Base-by-base conservation (phyloP, 2,329 filamentous ascomycete species). In the Xylaria sp. region DNA sequence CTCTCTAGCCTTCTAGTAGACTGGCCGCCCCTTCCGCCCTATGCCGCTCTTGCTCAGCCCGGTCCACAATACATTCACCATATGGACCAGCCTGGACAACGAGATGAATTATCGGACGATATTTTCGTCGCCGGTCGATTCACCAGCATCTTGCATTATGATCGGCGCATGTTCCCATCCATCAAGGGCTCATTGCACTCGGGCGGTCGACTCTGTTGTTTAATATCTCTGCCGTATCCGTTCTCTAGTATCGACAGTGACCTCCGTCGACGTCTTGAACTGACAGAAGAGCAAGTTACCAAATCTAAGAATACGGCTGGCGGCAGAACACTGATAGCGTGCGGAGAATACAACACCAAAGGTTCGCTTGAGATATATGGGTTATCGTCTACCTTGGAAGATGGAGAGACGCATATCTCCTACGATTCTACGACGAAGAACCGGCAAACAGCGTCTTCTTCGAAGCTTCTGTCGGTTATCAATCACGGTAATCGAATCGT, bases 81-180 rank as follows among this genome's bases (percentile, higher is more conserved):
- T 73, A 81, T 94, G 28, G 89, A 89, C 14, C 81, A 79, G 8
- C 78, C 85, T 1, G 84, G 83, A 0, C 76, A 79, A 8, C 75
- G 75, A 9, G 78, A 79, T 51, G 82, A 86, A 65, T 81, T 88
- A 17, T 90, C 92, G 52, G 85, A 90, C 62, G 90, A 95, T 31
- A 95, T 98, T 42, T 94, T 94, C 79, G 87, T 97, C 37, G 92
- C 90, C 4, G 94, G 94, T 0, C 87, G 94, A 15, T 97, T 97
- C 74, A 91, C 93, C 4, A 94, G 88, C 70, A 92, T 97, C 60
- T 80, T 97, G 3, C 90, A 92, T 73, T 98, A 97, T 77, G 93
- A 97, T 73, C 87, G 93, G 3, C 89, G 94, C 46, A 92, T 87
- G 76, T 96, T 97, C 71, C 92, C 92, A 0, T 85, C 86, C 15